Evolutionary conservation across 1,284 basidiomycete genomes (phyloP).

Genomic region (Melampsora americana): DNA sequence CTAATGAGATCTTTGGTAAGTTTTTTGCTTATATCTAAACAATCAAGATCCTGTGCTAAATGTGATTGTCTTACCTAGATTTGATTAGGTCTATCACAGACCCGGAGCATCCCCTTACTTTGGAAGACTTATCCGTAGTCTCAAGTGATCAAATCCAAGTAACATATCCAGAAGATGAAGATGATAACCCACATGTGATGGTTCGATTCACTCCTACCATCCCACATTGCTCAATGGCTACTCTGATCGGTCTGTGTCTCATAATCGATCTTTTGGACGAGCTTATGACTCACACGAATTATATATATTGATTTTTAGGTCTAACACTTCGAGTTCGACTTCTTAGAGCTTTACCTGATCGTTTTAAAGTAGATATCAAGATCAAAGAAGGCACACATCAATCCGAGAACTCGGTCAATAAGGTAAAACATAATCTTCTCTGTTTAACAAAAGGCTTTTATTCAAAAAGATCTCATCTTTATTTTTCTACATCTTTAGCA

Average conservation of each 20-base stretch:
- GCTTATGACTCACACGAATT: slow-evolving; percentile 14
- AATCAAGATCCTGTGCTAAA: neutral
- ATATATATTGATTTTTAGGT: slow-evolving; percentile 59
- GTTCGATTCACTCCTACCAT: slow-evolving; percentile 96
- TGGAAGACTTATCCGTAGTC: slow-evolving; percentile 94
- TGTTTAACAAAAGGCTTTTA: no score
- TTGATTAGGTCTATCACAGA: slow-evolving; percentile 89
- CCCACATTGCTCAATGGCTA: slow-evolving; percentile 97
- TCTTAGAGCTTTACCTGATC: slow-evolving; percentile 78
- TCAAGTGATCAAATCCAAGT: slow-evolving; percentile 81
- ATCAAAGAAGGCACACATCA: slow-evolving; percentile 94
- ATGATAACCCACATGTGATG: slow-evolving; percentile 65
- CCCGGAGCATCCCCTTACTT: slow-evolving; percentile 90
- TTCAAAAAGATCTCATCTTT: no score
- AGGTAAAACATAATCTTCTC: no score
- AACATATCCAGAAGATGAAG: slow-evolving; percentile 51
- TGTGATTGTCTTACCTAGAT: slow-evolving; percentile 55
- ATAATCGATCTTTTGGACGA: neutral
- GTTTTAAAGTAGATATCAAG: slow-evolving; percentile 91
- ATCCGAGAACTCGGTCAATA: slow-evolving; percentile 75
- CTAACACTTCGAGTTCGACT: slow-evolving; percentile 88
- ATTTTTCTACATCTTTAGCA: no score
- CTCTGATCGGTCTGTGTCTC: slow-evolving; percentile 71
- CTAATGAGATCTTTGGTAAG: neutral
- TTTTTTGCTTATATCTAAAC: neutral